Evolutionary conservation across 257 asterid genomes (phyloP).

Genomic region (Ballota nigra): DNA sequence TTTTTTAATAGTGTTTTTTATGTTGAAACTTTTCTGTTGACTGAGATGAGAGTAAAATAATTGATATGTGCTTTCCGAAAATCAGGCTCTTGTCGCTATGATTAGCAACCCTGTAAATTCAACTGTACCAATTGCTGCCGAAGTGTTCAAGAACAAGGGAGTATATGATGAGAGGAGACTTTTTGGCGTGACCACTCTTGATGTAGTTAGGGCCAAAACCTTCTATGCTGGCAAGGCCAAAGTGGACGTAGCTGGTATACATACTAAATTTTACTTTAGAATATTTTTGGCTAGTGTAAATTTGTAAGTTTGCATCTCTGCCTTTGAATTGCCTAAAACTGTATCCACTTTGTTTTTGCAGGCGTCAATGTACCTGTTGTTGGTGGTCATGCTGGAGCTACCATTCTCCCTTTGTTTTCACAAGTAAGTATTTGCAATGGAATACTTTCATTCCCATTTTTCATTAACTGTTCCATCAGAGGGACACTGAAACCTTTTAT

Average conservation of each 20-base stretch:
- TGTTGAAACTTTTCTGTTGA: not conserved
- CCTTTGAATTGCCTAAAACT: constrained; percentile 4
- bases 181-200: constrained; percentile 92
- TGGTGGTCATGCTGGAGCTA: constrained; percentile 95
- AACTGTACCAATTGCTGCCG: constrained; percentile 95
- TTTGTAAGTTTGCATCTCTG: not conserved
- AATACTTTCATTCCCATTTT: not conserved
- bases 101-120: constrained; percentile 95
- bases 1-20: not conserved
- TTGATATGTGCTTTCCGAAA: not conserved
- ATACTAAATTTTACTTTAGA: not conserved
- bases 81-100: constrained; percentile 76
- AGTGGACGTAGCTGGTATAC: constrained; percentile 69
- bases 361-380: constrained; percentile 88
- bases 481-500: not conserved
- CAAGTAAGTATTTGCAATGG: constrained; percentile 40
- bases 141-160: constrained; percentile 80
- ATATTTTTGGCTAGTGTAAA: not conserved
- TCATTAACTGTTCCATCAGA: not conserved
- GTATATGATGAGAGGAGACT: constrained; percentile 65
- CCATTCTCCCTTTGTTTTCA: constrained; percentile 94
- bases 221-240: constrained; percentile 85
- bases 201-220: constrained; percentile 94
- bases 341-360: constrained; percentile 15
- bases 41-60: not conserved